These are phyloP conservation scores for Candida ficus DNA, from an alignment of 805 yeast species.

Conservation along the genomic window DNA sequence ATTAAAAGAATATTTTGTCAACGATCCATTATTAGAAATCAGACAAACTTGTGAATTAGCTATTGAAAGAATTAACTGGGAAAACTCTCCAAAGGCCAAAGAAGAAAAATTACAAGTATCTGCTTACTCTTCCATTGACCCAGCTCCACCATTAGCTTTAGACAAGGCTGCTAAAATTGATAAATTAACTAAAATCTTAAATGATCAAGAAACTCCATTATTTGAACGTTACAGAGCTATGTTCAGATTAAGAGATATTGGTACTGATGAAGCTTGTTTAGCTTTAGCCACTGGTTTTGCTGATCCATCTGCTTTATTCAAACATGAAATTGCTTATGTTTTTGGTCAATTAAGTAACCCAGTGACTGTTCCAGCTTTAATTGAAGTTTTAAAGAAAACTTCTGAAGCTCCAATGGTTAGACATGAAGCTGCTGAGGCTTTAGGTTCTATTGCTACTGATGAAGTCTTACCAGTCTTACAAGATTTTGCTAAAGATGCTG, in stretches of 20 bases:
- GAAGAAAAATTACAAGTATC: constrained; percentile 70
- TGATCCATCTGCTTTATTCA: constrained; percentile 89
- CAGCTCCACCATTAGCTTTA: constrained; percentile 95
- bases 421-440: constrained; percentile 99
- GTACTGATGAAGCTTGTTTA: constrained; percentile 85
- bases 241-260: constrained; percentile 95
- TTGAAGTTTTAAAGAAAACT: constrained; percentile 72
- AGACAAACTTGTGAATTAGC: constrained; percentile 98
- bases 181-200: constrained; percentile 61
- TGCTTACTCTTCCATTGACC: constrained; percentile 85
- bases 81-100: constrained; percentile 59
- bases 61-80: constrained; percentile 92
- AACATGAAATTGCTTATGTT: constrained; percentile 97
- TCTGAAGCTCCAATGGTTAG: constrained; percentile 97
- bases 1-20: constrained; percentile 54
- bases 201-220: constrained; percentile 70
- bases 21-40: constrained; percentile 83
- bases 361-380: constrained; percentile 80
- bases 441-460: constrained; percentile 94
- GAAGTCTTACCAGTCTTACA: constrained; percentile 88
- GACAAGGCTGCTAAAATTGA: constrained; percentile 54
- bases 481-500: constrained; percentile 72
- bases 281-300: constrained; percentile 88
- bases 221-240: constrained; percentile 97
- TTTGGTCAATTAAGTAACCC: constrained; percentile 97